These are phyloP conservation scores for Pseudoperonospora humuli DNA, from an alignment of 352 stramenopile species.

Conservation along the genomic window DNA sequence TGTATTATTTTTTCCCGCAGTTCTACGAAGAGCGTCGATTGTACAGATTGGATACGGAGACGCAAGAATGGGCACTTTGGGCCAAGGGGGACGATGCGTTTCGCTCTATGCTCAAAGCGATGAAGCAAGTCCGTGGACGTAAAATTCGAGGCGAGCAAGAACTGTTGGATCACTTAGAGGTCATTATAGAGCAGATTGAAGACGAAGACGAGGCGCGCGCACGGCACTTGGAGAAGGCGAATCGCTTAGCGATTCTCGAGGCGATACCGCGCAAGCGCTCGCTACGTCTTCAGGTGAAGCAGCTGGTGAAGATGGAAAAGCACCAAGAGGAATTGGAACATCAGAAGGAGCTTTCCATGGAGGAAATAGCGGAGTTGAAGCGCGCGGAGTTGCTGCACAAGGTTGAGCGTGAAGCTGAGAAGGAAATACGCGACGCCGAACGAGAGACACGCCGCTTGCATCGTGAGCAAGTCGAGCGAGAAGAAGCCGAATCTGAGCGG, in stretches of 20 bases:
- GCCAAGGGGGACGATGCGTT: slow-evolving; percentile 68
- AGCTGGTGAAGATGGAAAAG: slow-evolving; percentile 74
- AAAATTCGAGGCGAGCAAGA: slow-evolving; percentile 69
- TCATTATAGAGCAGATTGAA: slow-evolving; percentile 73
- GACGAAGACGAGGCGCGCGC: slow-evolving; percentile 45
- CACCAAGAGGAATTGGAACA: slow-evolving; percentile 49
- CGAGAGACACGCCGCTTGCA: slow-evolving; percentile 40
- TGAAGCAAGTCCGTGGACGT: slow-evolving; percentile 51
- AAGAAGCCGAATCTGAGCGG: slow-evolving; percentile 41
- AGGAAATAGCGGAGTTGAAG: slow-evolving; percentile 66
- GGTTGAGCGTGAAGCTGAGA: slow-evolving; percentile 59
- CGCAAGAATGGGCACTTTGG: slow-evolving; percentile 62
- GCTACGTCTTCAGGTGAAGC: slow-evolving; percentile 78
- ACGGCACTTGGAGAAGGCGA: slow-evolving; percentile 62
- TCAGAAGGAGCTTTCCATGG: slow-evolving; percentile 45
- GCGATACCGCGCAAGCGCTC: slow-evolving; percentile 79
- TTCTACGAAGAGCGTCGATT: slow-evolving; percentile 80
- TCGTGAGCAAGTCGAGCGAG: slow-evolving; percentile 48
- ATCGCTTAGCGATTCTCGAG: slow-evolving; percentile 69
- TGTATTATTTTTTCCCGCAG: slow-evolving; percentile 82
- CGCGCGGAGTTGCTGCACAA: slow-evolving; percentile 57
- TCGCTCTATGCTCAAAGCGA: slow-evolving; percentile 40
- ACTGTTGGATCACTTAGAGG: slow-evolving; percentile 67
- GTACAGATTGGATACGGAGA: slow-evolving; percentile 49
- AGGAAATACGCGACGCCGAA: slow-evolving; percentile 43